Evolutionary conservation across 176 grass and related monocot genomes (phyloP), one percentile per base, ranked within the genome.

Genomic region (Rhipidocladum racemiflorum): DNA sequence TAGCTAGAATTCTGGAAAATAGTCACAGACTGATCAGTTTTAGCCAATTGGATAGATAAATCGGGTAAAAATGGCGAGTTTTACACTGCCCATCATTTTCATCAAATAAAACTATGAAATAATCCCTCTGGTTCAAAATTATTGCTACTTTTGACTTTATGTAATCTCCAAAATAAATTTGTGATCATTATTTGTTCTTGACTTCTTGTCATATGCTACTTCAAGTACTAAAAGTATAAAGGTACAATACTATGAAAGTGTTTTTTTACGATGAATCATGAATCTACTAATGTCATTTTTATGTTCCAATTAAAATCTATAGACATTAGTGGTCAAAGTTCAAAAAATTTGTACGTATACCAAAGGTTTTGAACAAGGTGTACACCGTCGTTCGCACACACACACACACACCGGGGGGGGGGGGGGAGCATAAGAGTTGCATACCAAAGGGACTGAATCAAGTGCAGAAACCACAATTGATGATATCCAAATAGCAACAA

Each of bases 391-490:
- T 0, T 1, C 6, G 0, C 1, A 6, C 17, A 2, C 17, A 2
- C 49, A 53, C 17, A 0, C 17, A 53, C 17, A 43, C 5, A 51
- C 1, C 16, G 59, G 8, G n/a, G 72, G 57, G 11, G 62, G 15
- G 35, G 29, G 24, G 17, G 66, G 6, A 0, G 18, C 17, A 21
- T 9, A 9, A 9, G 21, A 3, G 3, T 23, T 56, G 4, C 88
- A 13, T 88, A 97, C 91, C 84, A 97, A 44, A 63, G 89, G 94
- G 72, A 92, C 77, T 9, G 94, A 97, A 82, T 97, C 87, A 39
- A 97, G 17, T 71, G 85, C 79, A 85, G 91, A 94, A 89, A 91
- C 72, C 46, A 97, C 62, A 63, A 88, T 80, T 46, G 89, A 91
- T 74, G 91, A 91, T 54, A 94, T 66, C 91, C 89, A 90, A 63